Conservation (phyloP, 768 basidiomycete species). For the Chiua virens region DNA sequence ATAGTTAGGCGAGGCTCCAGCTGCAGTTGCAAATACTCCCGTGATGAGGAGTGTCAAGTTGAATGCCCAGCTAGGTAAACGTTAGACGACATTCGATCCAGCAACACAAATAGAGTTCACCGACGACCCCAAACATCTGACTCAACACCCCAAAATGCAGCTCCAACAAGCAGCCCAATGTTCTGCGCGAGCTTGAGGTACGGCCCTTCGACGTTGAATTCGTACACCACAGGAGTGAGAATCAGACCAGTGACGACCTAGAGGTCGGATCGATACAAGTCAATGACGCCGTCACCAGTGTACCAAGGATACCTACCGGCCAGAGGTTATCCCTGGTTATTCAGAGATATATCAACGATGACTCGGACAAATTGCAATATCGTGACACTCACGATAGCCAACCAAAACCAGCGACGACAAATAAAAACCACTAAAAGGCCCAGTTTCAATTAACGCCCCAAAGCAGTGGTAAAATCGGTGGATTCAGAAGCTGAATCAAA, state of each 20-base stretch:
- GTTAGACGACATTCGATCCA: constrained; percentile 6
- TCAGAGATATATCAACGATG: neutral
- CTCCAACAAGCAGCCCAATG: constrained; percentile 68
- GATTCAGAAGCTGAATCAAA: neutral
- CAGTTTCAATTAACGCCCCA: neutral
- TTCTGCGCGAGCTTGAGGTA: constrained; percentile 71
- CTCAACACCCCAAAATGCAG: constrained; percentile 65
- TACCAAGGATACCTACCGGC: constrained; percentile 48
- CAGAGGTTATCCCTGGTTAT: constrained; percentile 62
- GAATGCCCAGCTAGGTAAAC: constrained; percentile 51
- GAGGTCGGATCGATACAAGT: neutral
- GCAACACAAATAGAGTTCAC: constrained; percentile 28
- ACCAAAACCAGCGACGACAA: constrained; percentile 70
- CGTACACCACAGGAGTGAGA: constrained; percentile 58
- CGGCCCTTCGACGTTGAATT: constrained; percentile 61
- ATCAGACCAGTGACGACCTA: constrained; percentile 68
- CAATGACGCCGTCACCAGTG: neutral
- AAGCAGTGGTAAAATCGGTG: neutral
- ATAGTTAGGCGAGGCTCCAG: constrained; percentile 58
- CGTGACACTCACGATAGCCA: constrained; percentile 64
- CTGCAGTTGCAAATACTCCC: constrained; percentile 62
- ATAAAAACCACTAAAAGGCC: constrained; percentile 52
- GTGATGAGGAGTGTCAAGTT: constrained; percentile 71
- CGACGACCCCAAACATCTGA: constrained; percentile 72
- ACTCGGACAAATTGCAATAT: neutral